phyloP scores from a whole-genome alignment of 331 rosid species.

The Cydonia oblonga region DNA sequence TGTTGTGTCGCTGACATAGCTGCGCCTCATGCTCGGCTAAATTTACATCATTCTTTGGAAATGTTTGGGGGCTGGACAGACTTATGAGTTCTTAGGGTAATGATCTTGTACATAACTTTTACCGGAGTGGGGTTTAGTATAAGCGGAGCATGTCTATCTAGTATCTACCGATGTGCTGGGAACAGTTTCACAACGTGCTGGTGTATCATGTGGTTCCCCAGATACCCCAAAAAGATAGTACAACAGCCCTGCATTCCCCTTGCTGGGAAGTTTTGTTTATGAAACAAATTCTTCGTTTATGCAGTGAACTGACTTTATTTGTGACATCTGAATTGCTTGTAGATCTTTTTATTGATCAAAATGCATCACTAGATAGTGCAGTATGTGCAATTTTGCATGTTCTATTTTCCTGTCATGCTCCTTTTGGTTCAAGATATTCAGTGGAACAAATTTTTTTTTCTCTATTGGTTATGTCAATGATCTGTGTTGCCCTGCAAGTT shows the following conservation, averaged over 20 bases:
- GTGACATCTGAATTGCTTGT: constrained; percentile 11
- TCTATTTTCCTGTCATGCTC: background rate
- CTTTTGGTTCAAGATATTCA: background rate
- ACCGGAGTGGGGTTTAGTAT: constrained; percentile 29
- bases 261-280: constrained; percentile 31
- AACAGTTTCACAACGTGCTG: constrained; percentile 2
- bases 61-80: constrained; percentile 26
- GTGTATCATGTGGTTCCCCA: constrained; percentile 6
- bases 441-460: background rate
- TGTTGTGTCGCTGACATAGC: constrained; percentile 22
- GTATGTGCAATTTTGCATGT: background rate
- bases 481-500: background rate
- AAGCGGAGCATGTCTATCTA: constrained; percentile 18
- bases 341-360: constrained; percentile 9
- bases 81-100: constrained; percentile 31
- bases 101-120: constrained; percentile 42
- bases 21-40: constrained; percentile 34
- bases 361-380: background rate
- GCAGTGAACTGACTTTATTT: constrained; percentile 13
- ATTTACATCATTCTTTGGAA: constrained; percentile 41
- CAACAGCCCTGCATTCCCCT: constrained; percentile 17
- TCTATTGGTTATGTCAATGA: background rate
- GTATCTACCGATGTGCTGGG: background rate
- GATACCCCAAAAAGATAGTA: constrained; percentile 6
- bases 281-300: constrained; percentile 16